phyloP scores from a whole-genome alignment of 2,329 filamentous ascomycete species.

The Didymellaceae sp. region DNA sequence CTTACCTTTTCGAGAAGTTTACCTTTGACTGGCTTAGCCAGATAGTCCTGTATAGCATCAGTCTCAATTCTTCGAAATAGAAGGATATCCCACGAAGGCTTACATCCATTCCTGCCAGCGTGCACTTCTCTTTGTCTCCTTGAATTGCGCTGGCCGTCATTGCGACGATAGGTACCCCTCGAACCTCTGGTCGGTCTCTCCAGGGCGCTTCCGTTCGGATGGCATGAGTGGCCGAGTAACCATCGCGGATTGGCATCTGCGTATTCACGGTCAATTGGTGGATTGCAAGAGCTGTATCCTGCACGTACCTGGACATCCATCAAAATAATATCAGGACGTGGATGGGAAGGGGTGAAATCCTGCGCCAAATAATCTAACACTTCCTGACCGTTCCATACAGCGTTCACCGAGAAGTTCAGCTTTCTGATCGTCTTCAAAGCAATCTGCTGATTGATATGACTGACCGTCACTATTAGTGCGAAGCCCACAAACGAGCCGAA shows the following conservation, averaged over 20 bases:
- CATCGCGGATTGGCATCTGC: constrained; percentile 69
- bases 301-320: constrained; percentile 78
- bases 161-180: constrained; percentile 75
- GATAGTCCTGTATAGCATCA: constrained; percentile 36
- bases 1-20: constrained; percentile 65
- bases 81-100: constrained; percentile 24
- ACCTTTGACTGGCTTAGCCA: constrained; percentile 67
- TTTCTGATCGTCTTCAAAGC: constrained; percentile 77
- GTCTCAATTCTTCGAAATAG: constrained; percentile 11
- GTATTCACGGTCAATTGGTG: constrained; percentile 30
- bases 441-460: constrained; percentile 74
- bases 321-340: constrained; percentile 74
- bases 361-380: constrained; percentile 73
- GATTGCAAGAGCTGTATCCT: background rate
- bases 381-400: constrained; percentile 80
- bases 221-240: constrained; percentile 77
- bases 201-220: constrained; percentile 73
- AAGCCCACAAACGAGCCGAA: too few species aligned
- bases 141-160: constrained; percentile 83
- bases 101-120: constrained; percentile 73
- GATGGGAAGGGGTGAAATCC: constrained; percentile 58
- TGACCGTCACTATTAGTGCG: constrained; percentile 15
- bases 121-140: constrained; percentile 77
- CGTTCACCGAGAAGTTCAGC: constrained; percentile 73
- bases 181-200: constrained; percentile 60